Conservation (phyloP, 2,329 filamentous ascomycete genomes). For the Apiospora kogelbergensis region DNA sequence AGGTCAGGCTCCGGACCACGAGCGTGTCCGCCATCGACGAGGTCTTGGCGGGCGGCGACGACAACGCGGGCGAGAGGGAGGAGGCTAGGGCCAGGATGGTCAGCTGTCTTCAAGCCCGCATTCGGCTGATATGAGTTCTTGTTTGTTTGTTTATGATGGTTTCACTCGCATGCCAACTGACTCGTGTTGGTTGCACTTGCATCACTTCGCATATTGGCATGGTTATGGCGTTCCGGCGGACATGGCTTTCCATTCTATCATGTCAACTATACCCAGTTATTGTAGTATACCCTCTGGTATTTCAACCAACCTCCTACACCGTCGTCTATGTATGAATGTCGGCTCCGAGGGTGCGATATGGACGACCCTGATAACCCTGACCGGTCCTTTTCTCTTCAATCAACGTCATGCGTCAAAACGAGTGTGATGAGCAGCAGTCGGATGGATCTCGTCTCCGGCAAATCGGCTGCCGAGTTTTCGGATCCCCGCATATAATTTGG, state of each 20-base stretch:
- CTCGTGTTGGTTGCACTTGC: not conserved
- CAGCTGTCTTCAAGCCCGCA: constrained; percentile 50
- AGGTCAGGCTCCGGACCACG: constrained; percentile 60
- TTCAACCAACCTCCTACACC: not conserved
- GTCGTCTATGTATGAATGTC: not conserved
- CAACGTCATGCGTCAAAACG: not conserved
- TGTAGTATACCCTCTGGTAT: not conserved
- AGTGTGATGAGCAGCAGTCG: not conserved
- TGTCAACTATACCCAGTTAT: not conserved
- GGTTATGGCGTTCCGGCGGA: not conserved
- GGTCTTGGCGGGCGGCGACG: constrained; percentile 46
- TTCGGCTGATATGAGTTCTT: constrained; percentile 41
- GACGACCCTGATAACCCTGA: not conserved
- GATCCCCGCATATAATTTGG: not conserved
- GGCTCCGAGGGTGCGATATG: not conserved
- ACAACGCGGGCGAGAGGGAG: constrained; percentile 18
- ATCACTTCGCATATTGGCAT: not conserved
- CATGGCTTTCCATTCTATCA: not conserved
- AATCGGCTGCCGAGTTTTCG: not conserved
- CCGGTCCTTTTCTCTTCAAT: not conserved
- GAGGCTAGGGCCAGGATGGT: constrained; percentile 33
- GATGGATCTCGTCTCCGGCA: not conserved
- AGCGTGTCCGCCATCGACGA: constrained; percentile 69
- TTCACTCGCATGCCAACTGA: not conserved
- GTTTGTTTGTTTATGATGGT: not conserved